Evolutionary conservation across 306 rosid genomes (phyloP), one percentile per base, ranked within the genome.

Genomic region (Acacia acuminata): DNA sequence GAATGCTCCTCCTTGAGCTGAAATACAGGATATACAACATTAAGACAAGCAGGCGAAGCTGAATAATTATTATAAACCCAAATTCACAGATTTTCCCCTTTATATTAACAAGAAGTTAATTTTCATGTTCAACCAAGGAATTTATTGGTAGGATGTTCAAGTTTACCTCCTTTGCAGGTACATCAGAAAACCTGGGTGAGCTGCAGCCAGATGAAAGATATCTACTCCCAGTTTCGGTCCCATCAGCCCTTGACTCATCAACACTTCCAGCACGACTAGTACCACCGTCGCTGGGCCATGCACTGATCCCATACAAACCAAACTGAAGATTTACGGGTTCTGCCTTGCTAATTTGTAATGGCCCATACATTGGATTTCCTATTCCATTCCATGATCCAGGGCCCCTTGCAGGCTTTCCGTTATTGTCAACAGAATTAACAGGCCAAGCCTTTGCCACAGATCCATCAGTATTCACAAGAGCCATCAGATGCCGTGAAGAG

Each of bases 361-460:
- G 85, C 66, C 89, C 89, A 83, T 81, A 85, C 84, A 88, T 88
- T 45, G 85, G 87, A 82, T 64, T 79, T 44, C 89, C 88, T 48
- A 82, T 72, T 71, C 64, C 82, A 79, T 82, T 87, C 69, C 80
- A 88, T 34, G 82, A 77, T 64, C 83, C 87, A 76, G 73, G 87
- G 82, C 83, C 90, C 84, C 83, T 85, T 74, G 84, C 69, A 73
- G 90, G 91, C 83, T 88, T 90, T 80, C 97, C 96, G 67, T 81
- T 85, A 68, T 88, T 43, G 78, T 88, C 94, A 47, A 91, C 85
- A 22, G 97, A 84, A 81, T 91, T 87, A 81, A 93, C 91, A 74
- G 97, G 97, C 97, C 97, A 93, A 51, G 97, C 93, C 90, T 85
- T 93, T 12, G 97, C 97, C 69, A 93, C 94, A 32, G 97, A 90